A percentile compares a stretch with the other conserved stretches of the same genome.
phyloP scores from a whole-genome alignment of 257 asterid genomes.

The Anisodus acutangulus region DNA sequence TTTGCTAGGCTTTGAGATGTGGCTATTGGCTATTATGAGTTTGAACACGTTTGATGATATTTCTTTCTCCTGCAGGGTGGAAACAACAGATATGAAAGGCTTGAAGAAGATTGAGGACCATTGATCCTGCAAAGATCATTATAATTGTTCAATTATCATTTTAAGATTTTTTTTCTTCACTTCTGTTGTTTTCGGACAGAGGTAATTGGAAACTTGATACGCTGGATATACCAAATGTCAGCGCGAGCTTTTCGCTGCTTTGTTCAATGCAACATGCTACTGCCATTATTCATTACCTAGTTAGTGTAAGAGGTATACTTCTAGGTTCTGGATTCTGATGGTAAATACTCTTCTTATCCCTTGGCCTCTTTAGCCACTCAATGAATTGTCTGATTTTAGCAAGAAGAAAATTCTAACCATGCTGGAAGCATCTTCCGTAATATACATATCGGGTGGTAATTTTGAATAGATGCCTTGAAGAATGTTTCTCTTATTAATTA shows the following conservation, averaged over 20 bases:
- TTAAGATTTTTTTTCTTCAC: background rate
- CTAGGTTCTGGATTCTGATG: background rate
- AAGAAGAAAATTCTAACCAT: background rate
- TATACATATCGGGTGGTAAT: background rate
- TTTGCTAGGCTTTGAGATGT: background rate
- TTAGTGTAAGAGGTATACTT: background rate
- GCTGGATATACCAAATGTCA: conserved; percentile 22
- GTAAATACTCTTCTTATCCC: too few relatives aligned
- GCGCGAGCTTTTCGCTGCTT: background rate
- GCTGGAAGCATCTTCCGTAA: background rate
- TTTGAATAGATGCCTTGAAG: background rate
- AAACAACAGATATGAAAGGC: conserved; percentile 97
- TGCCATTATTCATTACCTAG: background rate
- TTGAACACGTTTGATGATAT: conserved; percentile 20
- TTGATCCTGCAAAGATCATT: conserved; percentile 26
- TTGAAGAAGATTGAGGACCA: conserved; percentile 94
- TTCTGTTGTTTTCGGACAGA: background rate
- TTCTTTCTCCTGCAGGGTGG: conserved; percentile 64
- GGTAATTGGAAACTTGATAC: background rate
- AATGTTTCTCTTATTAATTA: background rate
- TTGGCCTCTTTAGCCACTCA: background rate
- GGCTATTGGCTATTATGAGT: background rate
- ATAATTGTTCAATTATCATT: background rate
- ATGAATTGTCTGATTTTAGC: background rate
- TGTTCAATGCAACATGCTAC: background rate